Percentiles rank a stretch among this genome's conserved stretches.
These are phyloP conservation scores for Xerocomus amazonicus DNA, from an alignment of 1,284 basidiomycete species.

Conservation along the genomic window DNA sequence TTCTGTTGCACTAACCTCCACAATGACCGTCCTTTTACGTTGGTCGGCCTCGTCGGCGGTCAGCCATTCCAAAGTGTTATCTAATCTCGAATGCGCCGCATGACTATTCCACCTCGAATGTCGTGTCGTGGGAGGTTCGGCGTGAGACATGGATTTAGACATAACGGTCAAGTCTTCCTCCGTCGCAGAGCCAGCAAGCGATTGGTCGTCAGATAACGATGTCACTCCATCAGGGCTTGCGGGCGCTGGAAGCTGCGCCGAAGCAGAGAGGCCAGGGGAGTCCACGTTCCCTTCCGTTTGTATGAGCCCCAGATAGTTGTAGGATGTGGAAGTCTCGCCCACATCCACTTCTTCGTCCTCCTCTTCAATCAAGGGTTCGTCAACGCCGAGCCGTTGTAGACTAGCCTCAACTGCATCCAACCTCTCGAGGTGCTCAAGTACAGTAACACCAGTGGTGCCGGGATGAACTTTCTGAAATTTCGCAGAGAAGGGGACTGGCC, in stretches of 20 bases:
- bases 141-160: slow-evolving; percentile 71
- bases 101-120: slow-evolving; percentile 47
- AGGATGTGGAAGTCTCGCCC: slow-evolving; percentile 40
- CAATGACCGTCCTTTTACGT: slow-evolving; percentile 58
- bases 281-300: slow-evolving; percentile 19
- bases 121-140: slow-evolving; percentile 39
- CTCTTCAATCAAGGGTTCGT: slow-evolving; percentile 47
- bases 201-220: slow-evolving; percentile 50
- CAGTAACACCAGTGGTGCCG: slow-evolving; percentile 73
- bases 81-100: slow-evolving; percentile 25
- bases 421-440: slow-evolving; percentile 77
- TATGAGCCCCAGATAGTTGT: slow-evolving; percentile 19
- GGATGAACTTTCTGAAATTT: slow-evolving; percentile 78
- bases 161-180: slow-evolving; percentile 71
- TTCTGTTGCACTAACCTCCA: slow-evolving; percentile 53
- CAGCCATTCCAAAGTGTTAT: slow-evolving; percentile 65
- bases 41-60: slow-evolving; percentile 44
- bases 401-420: slow-evolving; percentile 78
- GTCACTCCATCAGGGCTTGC: slow-evolving; percentile 45
- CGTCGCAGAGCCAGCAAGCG: slow-evolving; percentile 50
- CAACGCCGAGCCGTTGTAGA: slow-evolving; percentile 62
- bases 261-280: slow-evolving; percentile 34
- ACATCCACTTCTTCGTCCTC: slow-evolving; percentile 52
- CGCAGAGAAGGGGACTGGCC: slow-evolving; percentile 75
- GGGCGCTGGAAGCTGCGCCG: slow-evolving; percentile 45